phyloP scores from a whole-genome alignment of 192 early-diverging fungal species.

The Coemansia sp. region DNA sequence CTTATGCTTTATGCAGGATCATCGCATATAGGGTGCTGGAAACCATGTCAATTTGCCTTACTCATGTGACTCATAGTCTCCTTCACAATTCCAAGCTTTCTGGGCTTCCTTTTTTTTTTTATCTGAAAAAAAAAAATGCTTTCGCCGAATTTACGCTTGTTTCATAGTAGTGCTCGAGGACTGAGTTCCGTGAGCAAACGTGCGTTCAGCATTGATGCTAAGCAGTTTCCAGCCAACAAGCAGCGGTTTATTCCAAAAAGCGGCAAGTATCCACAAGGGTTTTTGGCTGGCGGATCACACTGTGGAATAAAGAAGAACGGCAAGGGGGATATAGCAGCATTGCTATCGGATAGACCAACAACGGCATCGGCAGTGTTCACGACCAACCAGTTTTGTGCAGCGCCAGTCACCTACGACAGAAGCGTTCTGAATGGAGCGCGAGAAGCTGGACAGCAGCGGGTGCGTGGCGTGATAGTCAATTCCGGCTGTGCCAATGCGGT shows the following conservation, averaged over 20 bases:
- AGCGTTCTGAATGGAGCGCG: conserved; percentile 57
- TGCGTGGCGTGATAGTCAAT: conserved; percentile 69
- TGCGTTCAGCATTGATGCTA: conserved; percentile 32
- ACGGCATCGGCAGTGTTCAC: conserved; percentile 90
- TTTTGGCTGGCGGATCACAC: conserved; percentile 69
- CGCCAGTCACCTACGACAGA: conserved; percentile 77
- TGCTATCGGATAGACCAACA: conserved; percentile 69
- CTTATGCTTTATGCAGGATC: no score
- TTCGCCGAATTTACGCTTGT: conserved; percentile 13
- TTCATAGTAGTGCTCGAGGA: conserved; percentile 5
- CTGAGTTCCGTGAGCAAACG: background rate
- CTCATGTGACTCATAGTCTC: no score
- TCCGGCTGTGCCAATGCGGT: conserved; percentile 96
- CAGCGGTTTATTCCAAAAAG: conserved; percentile 64
- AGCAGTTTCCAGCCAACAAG: conserved; percentile 55
- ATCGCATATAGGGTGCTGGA: no score
- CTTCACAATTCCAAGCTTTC: no score
- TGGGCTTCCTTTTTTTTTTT: background rate
- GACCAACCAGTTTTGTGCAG: conserved; percentile 86
- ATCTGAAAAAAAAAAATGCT: conserved; percentile 16
- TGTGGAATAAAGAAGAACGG: conserved; percentile 83
- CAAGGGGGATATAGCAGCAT: conserved; percentile 74
- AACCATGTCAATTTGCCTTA: no score
- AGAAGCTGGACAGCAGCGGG: conserved; percentile 43
- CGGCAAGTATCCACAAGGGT: conserved; percentile 85